Conservation (phyloP, 78 protist genomes). For the Ministeria vibrans region DNA sequence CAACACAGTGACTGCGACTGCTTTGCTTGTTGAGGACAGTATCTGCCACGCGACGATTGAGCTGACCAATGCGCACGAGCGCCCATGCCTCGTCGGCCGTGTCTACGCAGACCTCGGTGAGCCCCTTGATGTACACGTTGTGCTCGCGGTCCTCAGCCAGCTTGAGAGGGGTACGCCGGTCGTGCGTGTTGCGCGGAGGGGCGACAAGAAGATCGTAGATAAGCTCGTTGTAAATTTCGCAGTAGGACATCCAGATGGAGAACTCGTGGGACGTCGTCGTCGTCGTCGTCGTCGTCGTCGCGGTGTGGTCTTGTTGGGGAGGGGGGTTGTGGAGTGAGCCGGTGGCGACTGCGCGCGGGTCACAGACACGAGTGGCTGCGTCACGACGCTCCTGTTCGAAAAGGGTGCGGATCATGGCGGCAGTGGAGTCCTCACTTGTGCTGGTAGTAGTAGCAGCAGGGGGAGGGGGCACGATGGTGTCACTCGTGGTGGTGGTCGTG, state of each 20-base stretch:
- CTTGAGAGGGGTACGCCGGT: background rate
- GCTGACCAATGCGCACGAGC: background rate
- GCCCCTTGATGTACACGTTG: constrained; percentile 25
- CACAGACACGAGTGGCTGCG: background rate
- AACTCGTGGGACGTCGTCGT: constrained; percentile 33
- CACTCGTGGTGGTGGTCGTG: too few species aligned
- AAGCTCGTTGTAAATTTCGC: constrained; percentile 63
- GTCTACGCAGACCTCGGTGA: background rate
- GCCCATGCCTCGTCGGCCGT: background rate
- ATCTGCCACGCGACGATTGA: constrained; percentile 3
- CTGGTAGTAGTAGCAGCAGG: too few species aligned
- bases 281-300: background rate
- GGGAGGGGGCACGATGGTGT: too few species aligned
- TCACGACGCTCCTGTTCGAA: background rate
- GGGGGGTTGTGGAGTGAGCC: too few species aligned
- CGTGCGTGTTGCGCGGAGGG: background rate
- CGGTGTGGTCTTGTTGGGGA: too few species aligned
- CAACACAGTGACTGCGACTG: constrained; percentile 63
- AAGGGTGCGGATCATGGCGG: background rate
- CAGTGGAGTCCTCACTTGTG: background rate
- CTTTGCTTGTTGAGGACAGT: constrained; percentile 46
- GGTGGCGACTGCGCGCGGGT: too few species aligned
- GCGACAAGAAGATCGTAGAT: constrained; percentile 44
- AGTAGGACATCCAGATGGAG: constrained; percentile 33
- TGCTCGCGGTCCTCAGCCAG: background rate